These are phyloP conservation scores for Nothophoma quercina DNA, from an alignment of 2,329 filamentous ascomycete genomes.

Conservation along the genomic window DNA sequence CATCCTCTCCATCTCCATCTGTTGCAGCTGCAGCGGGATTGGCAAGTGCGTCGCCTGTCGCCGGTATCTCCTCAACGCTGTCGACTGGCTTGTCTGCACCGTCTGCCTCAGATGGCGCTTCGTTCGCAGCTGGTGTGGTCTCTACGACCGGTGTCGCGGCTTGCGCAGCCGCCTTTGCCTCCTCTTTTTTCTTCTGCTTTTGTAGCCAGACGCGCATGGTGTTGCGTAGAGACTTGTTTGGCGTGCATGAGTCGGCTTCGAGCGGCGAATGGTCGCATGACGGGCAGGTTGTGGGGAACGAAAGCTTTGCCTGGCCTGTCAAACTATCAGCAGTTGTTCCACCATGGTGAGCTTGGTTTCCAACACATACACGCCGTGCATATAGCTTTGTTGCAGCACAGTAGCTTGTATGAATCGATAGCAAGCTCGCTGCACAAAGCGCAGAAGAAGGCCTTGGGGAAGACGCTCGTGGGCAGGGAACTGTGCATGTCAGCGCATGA, in stretches of 20 bases:
- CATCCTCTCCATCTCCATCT: conserved; percentile 20
- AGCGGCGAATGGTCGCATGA: conserved; percentile 93
- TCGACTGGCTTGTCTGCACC: conserved; percentile 38
- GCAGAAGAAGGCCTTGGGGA: conserved; percentile 96
- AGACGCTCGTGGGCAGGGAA: conserved; percentile 79
- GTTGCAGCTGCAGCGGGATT: conserved; percentile 20
- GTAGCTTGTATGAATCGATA: conserved; percentile 86
- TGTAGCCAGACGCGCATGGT: conserved; percentile 92
- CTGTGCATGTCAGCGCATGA: conserved; percentile 55
- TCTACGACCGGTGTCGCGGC: conserved; percentile 38
- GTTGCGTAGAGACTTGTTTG: conserved; percentile 88
- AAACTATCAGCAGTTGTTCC: neutral
- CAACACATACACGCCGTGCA: conserved; percentile 79
- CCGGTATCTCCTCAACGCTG: conserved; percentile 36
- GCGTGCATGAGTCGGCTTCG: conserved; percentile 83
- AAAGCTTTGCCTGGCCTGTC: conserved; percentile 39
- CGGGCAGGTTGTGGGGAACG: conserved; percentile 84
- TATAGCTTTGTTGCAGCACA: conserved; percentile 94
- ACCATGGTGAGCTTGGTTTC: neutral
- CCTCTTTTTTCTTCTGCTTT: conserved; percentile 76
- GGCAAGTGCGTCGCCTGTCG: conserved; percentile 17
- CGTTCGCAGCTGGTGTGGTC: conserved; percentile 27
- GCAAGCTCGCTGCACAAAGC: conserved; percentile 91
- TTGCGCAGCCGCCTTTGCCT: conserved; percentile 43
- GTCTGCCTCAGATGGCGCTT: conserved; percentile 29